Evolutionary conservation across 2,329 filamentous ascomycete species (phyloP), one percentile per base, ranked within the genome.

Genomic region (Diaporthe amygdali): DNA sequence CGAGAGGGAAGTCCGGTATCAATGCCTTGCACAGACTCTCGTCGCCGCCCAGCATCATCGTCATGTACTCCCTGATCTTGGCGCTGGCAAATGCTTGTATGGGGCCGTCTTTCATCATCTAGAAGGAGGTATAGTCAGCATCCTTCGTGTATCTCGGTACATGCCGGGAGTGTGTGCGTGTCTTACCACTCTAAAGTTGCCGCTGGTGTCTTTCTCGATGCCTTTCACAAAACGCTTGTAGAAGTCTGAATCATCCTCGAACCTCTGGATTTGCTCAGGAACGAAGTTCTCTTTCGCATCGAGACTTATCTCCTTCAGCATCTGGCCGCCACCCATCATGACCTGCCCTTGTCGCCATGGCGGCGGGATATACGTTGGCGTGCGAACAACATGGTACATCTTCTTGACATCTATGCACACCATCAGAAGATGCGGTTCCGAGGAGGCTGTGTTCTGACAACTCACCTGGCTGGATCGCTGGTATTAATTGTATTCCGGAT

Each of bases 401-500:
- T 83, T 79, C 46, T 80, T 78, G 27, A 80, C 81, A 27, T 78
- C 78, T 79, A 32, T 30, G 14, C 6, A 34, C 14, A 22, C 49
- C 30, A n/a, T 64, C 30, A 64, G 59, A 37, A 52, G 12, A 30
- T n/a, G 59, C 41, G 27, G 61, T 66, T 49, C 20, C 5, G 32
- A 20, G 5, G 55, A 22, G 17, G 49, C 17, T 30, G 49, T 20
- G 56, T 1, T 8, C 73, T 74, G 25, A 14, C 27, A 34, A 66
- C 73, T 74, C 73, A 85, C 83, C 77, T 74, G 81, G 80, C 63
- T 84, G 83, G n/a, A 89, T 83, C 37, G 84, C 82, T 1, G 87
- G 84, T 10, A 88, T 76, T 30, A 90, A 79, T 73, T 90, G 88
- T 17, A 89, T 82, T 0, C 86, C 88, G 0, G 86, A 87, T 22